Evolutionary conservation across 257 asterid species (phyloP), one percentile per base, ranked within the genome.

Genomic region (Solanum verrucosum): DNA sequence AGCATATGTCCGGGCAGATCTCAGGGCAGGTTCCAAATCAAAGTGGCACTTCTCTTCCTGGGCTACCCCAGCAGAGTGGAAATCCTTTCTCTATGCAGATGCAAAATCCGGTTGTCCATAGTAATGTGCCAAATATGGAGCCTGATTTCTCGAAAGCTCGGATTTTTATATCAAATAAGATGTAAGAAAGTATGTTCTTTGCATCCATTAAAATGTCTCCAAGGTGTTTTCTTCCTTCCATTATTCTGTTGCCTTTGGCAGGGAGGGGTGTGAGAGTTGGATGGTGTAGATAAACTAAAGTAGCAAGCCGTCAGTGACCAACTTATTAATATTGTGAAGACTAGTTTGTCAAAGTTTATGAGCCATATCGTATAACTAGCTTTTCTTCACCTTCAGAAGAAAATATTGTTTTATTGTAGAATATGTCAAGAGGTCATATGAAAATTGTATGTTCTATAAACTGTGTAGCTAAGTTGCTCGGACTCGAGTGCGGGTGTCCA

Each of bases 21-120:
- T 89, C 94, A 4, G 98, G 96, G 46, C 97, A 95, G 90, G 93
- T 91, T 72, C 90, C 94, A 81, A 95, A 89, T 87, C 97, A 92
- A 89, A 90, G 93, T 90, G 94, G 93, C 88, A 33, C 87, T 71
- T 75, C 93, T 87, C 91, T 95, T 89, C 92, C 96, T 73, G 94
- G 92, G 75, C 87, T 91, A 60, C 89, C 91, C 44, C 98, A 92
- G 90, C 98, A 94, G 90, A 94, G 88, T 91, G 98, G 95, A 87
- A 95, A 90, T 90, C 88, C 94, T 90, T 83, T 91, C 86, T 89
- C 93, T 87, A 89, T 87, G 81, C 98, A 94, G 91, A 94, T 94
- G 94, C 99, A 96, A 92, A 94, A 92, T 92, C 94, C 94, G 46
- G 89, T 65, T 88, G 79, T 87, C 86, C 96, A 90, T 81, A 94